phyloP scores from a whole-genome alignment of 73 alveolate species.

The Halteria grandinella region DNA sequence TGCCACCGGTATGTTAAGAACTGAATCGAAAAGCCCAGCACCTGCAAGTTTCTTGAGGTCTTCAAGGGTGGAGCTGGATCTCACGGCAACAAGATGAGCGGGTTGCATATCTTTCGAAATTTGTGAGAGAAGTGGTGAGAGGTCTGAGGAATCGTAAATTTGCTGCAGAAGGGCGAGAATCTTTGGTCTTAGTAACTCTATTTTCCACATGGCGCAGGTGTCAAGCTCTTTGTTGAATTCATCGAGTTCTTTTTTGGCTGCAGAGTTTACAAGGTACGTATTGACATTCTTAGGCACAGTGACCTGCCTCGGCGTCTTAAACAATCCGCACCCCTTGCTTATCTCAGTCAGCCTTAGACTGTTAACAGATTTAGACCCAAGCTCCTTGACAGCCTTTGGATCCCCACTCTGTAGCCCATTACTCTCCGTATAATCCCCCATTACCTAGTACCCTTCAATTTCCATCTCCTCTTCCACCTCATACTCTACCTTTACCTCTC shows the following conservation, averaged over 20 bases:
- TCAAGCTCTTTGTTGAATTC: neutral
- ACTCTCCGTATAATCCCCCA: too few relatives aligned
- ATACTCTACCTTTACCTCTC: constrained; percentile 14
- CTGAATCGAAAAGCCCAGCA: constrained; percentile 95
- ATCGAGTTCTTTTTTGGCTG: neutral
- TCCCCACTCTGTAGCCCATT: too few relatives aligned
- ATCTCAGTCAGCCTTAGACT: neutral
- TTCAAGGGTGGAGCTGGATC: constrained; percentile 93
- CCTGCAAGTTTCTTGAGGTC: constrained; percentile 90
- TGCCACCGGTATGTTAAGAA: constrained; percentile 75
- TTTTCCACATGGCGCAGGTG: neutral
- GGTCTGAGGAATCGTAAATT: neutral
- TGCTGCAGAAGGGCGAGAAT: neutral
- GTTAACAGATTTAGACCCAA: constrained; percentile 43
- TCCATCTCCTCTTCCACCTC: constrained; percentile 27
- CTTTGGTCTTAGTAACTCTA: neutral
- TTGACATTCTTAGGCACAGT: constrained; percentile 31
- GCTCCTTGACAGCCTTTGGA: too few relatives aligned
- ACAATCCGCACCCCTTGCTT: neutral
- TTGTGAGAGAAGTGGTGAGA: too few relatives aligned
- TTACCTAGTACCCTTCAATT: too few relatives aligned
- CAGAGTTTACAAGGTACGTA: neutral
- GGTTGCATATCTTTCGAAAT: too few relatives aligned
- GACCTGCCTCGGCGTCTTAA: constrained; percentile 15
- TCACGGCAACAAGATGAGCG: constrained; percentile 84